A percentile compares a stretch with the other conserved stretches of the same genome.
Conservation (phyloP, 495 filamentous ascomycete species). For the Daldinia grandis region DNA sequence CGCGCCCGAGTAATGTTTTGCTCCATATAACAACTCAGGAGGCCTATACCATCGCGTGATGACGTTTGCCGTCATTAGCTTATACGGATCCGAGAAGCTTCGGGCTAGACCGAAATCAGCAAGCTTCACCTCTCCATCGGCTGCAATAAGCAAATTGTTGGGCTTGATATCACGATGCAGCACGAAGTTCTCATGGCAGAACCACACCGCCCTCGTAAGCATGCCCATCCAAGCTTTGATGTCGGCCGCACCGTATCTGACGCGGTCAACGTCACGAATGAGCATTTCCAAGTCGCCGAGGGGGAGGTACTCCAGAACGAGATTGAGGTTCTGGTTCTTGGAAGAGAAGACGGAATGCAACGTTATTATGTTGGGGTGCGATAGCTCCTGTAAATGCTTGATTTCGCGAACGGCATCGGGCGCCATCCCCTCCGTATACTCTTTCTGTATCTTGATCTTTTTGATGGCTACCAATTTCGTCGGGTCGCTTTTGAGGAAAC, state of each 20-base stretch:
- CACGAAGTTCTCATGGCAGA: constrained; percentile 94
- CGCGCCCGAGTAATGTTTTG: constrained; percentile 84
- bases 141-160: constrained; percentile 94
- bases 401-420: constrained; percentile 96
- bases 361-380: constrained; percentile 93
- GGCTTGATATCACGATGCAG: constrained; percentile 99
- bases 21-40: constrained; percentile 90
- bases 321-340: constrained; percentile 88
- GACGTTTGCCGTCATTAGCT: constrained; percentile 90
- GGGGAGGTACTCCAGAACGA: constrained; percentile 93
- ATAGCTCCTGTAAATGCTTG: constrained; percentile 93
- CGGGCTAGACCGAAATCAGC: constrained; percentile 97
- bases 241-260: constrained; percentile 75
- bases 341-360: constrained; percentile 91
- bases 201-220: constrained; percentile 92
- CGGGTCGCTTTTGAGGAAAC: constrained; percentile 74
- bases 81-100: constrained; percentile 85
- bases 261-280: constrained; percentile 78
- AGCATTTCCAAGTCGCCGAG: constrained; percentile 92
- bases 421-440: constrained; percentile 82
- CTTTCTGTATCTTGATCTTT: constrained; percentile 93
- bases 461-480: constrained; percentile 87
- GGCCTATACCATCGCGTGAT: constrained; percentile 98
- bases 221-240: constrained; percentile 99
- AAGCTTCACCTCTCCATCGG: constrained; percentile 91